These are phyloP conservation scores for Rossbeevera mucosa DNA, from an alignment of 768 basidiomycete genomes.

Conservation along the genomic window DNA sequence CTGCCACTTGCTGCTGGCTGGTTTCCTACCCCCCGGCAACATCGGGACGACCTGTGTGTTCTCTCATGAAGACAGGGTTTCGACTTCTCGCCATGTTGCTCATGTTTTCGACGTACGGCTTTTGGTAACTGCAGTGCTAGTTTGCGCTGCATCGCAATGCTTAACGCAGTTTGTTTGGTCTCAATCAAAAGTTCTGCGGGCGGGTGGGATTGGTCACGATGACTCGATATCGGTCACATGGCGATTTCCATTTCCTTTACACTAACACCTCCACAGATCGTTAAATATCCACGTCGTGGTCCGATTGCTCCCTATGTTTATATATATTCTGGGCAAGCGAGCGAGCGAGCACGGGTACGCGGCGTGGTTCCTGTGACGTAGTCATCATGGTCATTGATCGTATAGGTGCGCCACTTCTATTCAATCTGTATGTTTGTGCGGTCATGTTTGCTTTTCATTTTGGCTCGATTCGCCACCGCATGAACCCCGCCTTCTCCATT, in stretches of 20 bases:
- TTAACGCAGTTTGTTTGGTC: background rate
- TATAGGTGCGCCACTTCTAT: background rate
- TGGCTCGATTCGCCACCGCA: constrained; percentile 15
- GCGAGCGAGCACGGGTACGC: background rate
- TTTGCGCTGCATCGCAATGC: background rate
- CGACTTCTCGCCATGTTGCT: background rate
- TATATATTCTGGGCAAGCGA: background rate
- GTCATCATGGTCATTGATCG: constrained; percentile 2
- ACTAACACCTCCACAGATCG: background rate
- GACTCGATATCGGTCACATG: constrained; percentile 3
- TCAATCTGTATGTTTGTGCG: constrained; percentile 7
- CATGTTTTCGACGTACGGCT: background rate
- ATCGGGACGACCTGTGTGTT: background rate
- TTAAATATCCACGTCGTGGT: constrained; percentile 14
- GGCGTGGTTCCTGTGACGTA: constrained; percentile 30
- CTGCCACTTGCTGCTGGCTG: background rate
- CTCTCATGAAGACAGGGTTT: background rate
- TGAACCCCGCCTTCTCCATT: constrained; percentile 19
- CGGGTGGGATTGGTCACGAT: background rate
- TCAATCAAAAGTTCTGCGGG: background rate
- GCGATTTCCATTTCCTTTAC: background rate
- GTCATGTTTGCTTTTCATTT: constrained; percentile 3
- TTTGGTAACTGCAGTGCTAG: background rate
- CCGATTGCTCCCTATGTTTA: constrained; percentile 12
- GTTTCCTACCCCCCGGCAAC: background rate